These are phyloP conservation scores for Fusarium caatingaense DNA, from an alignment of 2,329 filamentous ascomycete genomes.

Conservation along the genomic window DNA sequence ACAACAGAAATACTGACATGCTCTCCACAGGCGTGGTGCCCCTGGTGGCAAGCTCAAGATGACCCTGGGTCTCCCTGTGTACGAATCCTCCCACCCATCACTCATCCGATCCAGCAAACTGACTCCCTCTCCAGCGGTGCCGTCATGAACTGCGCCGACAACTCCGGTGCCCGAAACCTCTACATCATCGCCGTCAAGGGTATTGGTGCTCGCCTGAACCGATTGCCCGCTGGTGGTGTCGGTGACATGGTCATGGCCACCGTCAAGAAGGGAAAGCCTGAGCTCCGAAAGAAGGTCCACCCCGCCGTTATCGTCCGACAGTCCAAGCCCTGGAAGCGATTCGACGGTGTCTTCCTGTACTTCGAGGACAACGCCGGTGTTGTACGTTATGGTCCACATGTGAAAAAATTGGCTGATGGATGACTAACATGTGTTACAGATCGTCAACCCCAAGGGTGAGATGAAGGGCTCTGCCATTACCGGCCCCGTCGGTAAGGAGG, in stretches of 20 bases:
- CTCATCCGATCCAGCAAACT: constrained; percentile 28
- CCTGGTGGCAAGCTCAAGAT: constrained; percentile 99
- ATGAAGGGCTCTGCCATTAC: constrained; percentile 99
- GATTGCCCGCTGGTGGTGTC: constrained; percentile 95
- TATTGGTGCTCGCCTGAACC: constrained; percentile 96
- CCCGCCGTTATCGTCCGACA: constrained; percentile 98
- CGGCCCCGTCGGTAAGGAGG: constrained; percentile 99
- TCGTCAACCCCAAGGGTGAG: constrained; percentile 99
- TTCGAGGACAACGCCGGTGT: constrained; percentile 99
- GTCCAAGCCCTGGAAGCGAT: constrained; percentile 99
- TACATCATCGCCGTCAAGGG: constrained; percentile 99
- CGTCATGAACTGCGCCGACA: constrained; percentile 99
- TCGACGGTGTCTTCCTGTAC: constrained; percentile 98
- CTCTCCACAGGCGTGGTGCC: constrained; percentile 77
- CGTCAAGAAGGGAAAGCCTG: constrained; percentile 99
- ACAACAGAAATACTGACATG: constrained; percentile 49
- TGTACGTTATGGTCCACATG: constrained; percentile 67
- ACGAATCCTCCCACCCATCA: constrained; percentile 53
- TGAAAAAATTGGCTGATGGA: background rate
- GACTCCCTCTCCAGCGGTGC: constrained; percentile 76
- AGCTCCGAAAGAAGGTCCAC: constrained; percentile 99
- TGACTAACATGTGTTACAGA: constrained; percentile 67
- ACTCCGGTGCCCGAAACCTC: constrained; percentile 97
- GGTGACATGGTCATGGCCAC: constrained; percentile 99
- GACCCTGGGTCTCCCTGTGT: constrained; percentile 99